Base-by-base conservation (phyloP, 805 yeast species). In the Ogataea saltuana region DNA sequence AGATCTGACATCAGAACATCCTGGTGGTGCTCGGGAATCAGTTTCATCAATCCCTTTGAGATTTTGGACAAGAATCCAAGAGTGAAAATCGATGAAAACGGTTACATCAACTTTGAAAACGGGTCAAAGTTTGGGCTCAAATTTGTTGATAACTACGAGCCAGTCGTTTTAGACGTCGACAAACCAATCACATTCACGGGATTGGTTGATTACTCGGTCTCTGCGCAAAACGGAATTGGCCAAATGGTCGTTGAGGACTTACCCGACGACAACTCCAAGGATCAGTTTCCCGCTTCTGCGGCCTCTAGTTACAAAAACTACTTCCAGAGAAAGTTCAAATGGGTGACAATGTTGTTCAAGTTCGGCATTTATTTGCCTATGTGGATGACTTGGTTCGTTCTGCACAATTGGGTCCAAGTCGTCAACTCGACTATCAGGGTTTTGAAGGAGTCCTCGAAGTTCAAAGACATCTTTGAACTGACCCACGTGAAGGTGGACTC, bases 1-100 rank as follows among this genome's bases (percentile, higher is more conserved):
- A 75, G 82, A 45, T 85, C 88, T 49, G 96, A 88, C 64, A 81
- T 81, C 50, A 76, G 95, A 52, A 81, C 95, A 4, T 76, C 86
- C 12, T 88, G 87, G 83, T 87, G 85, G 77, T 86, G 95, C 2
- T 72, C 95, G 0, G 86, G 86, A 4, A 85, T 85, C 26, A 76
- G 85, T 0, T 54, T 63, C 20, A 64, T 69, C 27, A 88, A 84
- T 53, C 88, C 88, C 0, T 83, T 81, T 57, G 63, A 65, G 42
- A 62, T 60, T 13, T 52, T 70, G 34, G 67, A 56, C 45, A 57
- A 54, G 31, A 59, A 56, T 41, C 60, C 61, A 27, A 59, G 42
- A 44, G 63, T 65, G 30, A 62, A 56, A 25, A 67, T 73, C 12
- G 69, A 69, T 44, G 58, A 61, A 18, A 60, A 67, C 15, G 78